Percentiles rank a stretch among this genome's conserved stretches.
phyloP scores from a whole-genome alignment of 2,329 filamentous ascomycete species.

The Fusarium fracticaudum region DNA sequence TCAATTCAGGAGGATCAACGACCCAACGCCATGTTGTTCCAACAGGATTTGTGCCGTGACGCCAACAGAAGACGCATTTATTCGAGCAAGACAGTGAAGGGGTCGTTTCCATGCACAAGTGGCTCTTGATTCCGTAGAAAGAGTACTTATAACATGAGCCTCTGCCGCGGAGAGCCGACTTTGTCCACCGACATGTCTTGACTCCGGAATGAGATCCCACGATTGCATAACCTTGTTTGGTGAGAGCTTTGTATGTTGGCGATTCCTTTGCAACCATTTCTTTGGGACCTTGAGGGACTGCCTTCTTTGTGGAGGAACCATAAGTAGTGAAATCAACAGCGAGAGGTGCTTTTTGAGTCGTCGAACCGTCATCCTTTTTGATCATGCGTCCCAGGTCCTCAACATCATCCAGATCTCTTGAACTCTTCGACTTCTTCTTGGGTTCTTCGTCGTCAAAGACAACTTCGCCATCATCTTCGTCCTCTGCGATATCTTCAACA shows the following conservation, averaged over 20 bases:
- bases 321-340: conserved; percentile 89
- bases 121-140: conserved; percentile 95
- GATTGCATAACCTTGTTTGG: conserved; percentile 96
- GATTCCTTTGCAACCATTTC: conserved; percentile 95
- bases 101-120: conserved; percentile 98
- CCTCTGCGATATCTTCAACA: conserved; percentile 72
- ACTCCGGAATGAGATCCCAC: conserved; percentile 95
- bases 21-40: conserved; percentile 98
- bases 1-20: conserved; percentile 88
- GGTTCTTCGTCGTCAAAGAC: conserved; percentile 52
- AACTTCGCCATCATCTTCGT: conserved; percentile 65
- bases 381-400: conserved; percentile 82
- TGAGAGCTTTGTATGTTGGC: conserved; percentile 87
- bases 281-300: conserved; percentile 65
- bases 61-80: conserved; percentile 99
- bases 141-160: conserved; percentile 98
- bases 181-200: conserved; percentile 98
- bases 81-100: conserved; percentile 96
- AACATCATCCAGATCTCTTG: conserved; percentile 73
- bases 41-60: conserved; percentile 96
- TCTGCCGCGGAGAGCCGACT: conserved; percentile 90
- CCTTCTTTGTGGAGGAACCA: conserved; percentile 60
- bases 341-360: conserved; percentile 59
- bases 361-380: conserved; percentile 52
- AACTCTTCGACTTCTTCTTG: conserved; percentile 52